A percentile compares a stretch with the other conserved stretches of the same genome.
Conservation (phyloP, 345 rosid species). For the Microthlaspi erraticum region DNA sequence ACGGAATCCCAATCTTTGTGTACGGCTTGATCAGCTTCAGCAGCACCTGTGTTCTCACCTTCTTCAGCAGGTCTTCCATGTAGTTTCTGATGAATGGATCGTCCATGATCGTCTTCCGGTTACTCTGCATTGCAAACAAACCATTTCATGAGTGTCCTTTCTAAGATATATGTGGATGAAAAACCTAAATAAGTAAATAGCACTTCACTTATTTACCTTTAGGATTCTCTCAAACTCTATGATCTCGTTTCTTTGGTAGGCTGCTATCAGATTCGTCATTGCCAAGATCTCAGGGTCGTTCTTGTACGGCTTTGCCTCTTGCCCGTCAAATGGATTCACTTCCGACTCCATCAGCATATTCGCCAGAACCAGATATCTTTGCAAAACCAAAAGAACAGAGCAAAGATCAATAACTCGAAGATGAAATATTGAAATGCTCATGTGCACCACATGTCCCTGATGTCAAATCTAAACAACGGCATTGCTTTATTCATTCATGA, state of each 20-base stretch:
- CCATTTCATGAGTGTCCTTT: constrained; percentile 1
- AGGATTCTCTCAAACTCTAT: constrained; percentile 97
- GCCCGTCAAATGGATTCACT: constrained; percentile 99
- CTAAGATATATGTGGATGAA: not conserved
- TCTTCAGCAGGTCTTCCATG: constrained; percentile 95
- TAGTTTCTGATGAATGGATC: constrained; percentile 95
- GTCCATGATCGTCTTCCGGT: constrained; percentile 95
- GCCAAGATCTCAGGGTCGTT: constrained; percentile 99
- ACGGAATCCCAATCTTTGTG: constrained; percentile 89
- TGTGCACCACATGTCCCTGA: constrained; percentile 10
- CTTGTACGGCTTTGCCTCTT: constrained; percentile 99
- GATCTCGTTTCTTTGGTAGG: constrained; percentile 96
- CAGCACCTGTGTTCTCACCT: constrained; percentile 96
- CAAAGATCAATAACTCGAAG: not conserved
- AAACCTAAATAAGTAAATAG: not conserved
- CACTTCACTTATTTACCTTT: constrained; percentile 57
- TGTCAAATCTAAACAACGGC: constrained; percentile 8
- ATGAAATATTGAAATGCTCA: too few species aligned
- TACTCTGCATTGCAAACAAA: constrained; percentile 60
- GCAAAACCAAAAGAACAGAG: constrained; percentile 21
- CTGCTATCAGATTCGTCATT: constrained; percentile 97
- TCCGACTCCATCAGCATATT: constrained; percentile 99
- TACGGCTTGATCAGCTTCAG: constrained; percentile 98
- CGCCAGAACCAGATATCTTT: constrained; percentile 94
- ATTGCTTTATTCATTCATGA: not conserved